Conservation (phyloP, 169 alveolate genomes). For the Amoebophrya sp. region DNA sequence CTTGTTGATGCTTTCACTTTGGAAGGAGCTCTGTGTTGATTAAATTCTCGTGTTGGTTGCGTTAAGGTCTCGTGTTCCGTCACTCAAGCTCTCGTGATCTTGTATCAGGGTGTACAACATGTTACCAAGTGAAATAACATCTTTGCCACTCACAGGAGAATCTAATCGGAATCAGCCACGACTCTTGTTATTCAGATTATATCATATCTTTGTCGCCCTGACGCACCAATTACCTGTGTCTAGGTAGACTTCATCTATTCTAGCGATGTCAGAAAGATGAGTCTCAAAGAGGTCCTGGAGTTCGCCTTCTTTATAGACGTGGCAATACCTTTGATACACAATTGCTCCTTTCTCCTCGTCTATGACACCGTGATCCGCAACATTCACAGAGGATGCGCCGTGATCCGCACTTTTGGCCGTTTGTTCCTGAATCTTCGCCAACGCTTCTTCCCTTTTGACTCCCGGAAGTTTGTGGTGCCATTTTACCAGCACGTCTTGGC, state of each 20-base stretch:
- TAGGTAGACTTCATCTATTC: neutral
- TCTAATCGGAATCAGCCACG: too few relatives aligned
- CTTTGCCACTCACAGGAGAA: too few relatives aligned
- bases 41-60: too few relatives aligned
- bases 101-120: too few relatives aligned
- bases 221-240: slow-evolving; percentile 16
- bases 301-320: neutral
- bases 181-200: too few relatives aligned
- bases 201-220: neutral
- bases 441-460: neutral
- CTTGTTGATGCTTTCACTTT: too few relatives aligned
- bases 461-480: slow-evolving; percentile 21
- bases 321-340: neutral
- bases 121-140: too few relatives aligned
- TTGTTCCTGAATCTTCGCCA: neutral
- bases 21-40: too few relatives aligned
- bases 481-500: neutral
- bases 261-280: neutral
- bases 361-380: too few relatives aligned
- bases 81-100: too few relatives aligned
- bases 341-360: neutral
- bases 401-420: neutral
- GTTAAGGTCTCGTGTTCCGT: too few relatives aligned
- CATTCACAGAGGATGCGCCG: too few relatives aligned
- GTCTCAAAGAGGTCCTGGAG: neutral